Percentiles rank a stretch among this genome's conserved stretches.
These are phyloP conservation scores for Exsudoporus frostii DNA, from an alignment of 768 basidiomycete species.

Conservation along the genomic window DNA sequence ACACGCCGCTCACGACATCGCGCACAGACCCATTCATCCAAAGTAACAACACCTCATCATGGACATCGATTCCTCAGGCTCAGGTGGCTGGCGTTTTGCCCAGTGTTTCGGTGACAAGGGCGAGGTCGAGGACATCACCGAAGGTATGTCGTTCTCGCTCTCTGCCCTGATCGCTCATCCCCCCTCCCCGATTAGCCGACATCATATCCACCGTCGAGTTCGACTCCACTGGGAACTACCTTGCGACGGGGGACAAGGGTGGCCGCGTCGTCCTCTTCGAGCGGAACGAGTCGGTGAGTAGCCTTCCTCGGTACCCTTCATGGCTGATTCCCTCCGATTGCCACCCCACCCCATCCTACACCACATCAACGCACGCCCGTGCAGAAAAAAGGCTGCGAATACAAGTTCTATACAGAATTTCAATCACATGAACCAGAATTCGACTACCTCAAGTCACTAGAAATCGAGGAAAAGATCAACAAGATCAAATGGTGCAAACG, in stretches of 20 bases:
- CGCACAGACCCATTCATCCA: constrained; percentile 3
- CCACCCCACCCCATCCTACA: constrained; percentile 9
- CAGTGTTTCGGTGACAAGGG: constrained; percentile 99
- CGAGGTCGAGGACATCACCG: constrained; percentile 98
- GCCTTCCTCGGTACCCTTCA: constrained; percentile 6
- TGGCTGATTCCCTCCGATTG: constrained; percentile 36
- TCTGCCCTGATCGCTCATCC: constrained; percentile 14
- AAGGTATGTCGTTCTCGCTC: constrained; percentile 56
- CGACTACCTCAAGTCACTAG: constrained; percentile 98
- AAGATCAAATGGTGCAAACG: constrained; percentile 99
- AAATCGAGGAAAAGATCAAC: constrained; percentile 99
- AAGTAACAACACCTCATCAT: constrained; percentile 38
- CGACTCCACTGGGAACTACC: constrained; percentile 98
- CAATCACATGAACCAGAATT: constrained; percentile 99
- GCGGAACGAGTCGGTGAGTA: constrained; percentile 89
- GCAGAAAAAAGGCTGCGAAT: constrained; percentile 99
- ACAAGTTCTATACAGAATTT: constrained; percentile 99
- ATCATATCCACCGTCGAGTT: constrained; percentile 99
- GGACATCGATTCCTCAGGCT: constrained; percentile 82
- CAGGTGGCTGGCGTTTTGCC: constrained; percentile 96
- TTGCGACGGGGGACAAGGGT: constrained; percentile 99
- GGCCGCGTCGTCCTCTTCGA: constrained; percentile 98
- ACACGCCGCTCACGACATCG: constrained; percentile 8
- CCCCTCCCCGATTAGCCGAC: constrained; percentile 67
- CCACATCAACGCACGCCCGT: constrained; percentile 15